Conservation (phyloP, 2,329 filamentous ascomycete species). For the Colletotrichum graminicola region DNA sequence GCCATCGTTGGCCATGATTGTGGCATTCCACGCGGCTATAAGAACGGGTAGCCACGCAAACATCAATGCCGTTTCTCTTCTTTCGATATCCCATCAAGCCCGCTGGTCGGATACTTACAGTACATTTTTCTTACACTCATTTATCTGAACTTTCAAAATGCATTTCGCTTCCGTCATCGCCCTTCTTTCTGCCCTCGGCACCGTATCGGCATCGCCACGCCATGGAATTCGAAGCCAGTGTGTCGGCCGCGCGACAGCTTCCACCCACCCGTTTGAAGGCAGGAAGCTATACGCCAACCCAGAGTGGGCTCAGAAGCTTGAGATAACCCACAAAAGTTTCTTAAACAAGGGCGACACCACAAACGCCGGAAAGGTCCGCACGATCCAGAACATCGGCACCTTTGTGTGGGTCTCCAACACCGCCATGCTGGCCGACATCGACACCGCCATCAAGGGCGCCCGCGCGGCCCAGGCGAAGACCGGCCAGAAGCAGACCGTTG, state of each 20-base stretch:
- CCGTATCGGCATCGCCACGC: constrained; percentile 40
- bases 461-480: constrained; percentile 52
- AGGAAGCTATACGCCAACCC: constrained; percentile 62
- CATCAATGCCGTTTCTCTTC: neutral
- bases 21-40: neutral
- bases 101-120: neutral
- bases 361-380: constrained; percentile 54
- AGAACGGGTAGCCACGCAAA: neutral
- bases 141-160: constrained; percentile 16
- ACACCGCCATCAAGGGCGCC: constrained; percentile 54
- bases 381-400: constrained; percentile 54
- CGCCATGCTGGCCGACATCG: constrained; percentile 53
- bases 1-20: neutral
- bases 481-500: constrained; percentile 55
- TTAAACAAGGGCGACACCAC: constrained; percentile 50
- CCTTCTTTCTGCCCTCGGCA: constrained; percentile 34
- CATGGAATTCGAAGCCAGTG: constrained; percentile 24
- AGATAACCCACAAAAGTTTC: constrained; percentile 54
- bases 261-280: constrained; percentile 59
- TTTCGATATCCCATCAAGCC: neutral
- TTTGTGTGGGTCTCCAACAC: constrained; percentile 59
- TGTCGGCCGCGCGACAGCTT: constrained; percentile 10
- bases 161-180: constrained; percentile 39
- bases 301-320: constrained; percentile 57
- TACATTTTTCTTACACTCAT: neutral